Base-by-base conservation (phyloP, 768 basidiomycete species). In the Flagelloscypha sp. region DNA sequence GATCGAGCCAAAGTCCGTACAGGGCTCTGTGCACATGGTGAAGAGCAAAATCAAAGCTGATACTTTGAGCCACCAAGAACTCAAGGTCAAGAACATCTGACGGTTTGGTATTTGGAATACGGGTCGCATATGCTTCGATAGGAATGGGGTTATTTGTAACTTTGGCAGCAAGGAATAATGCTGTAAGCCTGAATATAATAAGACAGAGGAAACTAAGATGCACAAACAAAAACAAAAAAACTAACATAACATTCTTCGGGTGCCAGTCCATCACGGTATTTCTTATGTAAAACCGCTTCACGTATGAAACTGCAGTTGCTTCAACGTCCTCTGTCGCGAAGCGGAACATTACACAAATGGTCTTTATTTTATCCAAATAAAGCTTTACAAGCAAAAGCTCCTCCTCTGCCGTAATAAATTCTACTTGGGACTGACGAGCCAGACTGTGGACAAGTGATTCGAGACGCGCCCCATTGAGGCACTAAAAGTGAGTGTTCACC, bases 231-330 rank as follows among this genome's bases (percentile, higher is more conserved):
- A 16, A 21, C 22, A 34, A 23, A 24, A n/a, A 9, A 7, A 58
- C 81, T 32, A 50, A 95, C 95, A 99, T 99, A 50, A 99, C 88
- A 51, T 88, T 92, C 61, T 93, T 94, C 0, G 95, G 95, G 62
- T 98, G 95, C 82, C 89, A 97, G 54, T 98, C 95, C 92, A 98
- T 97, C 35, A 92, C 89, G 2, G 93, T 98, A 52, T 98, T 98
- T 61, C 84, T 84, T 37, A 98, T 71, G 54, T 98, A 99, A 59
- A 99, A 99, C 4, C 95, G 73, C 56, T 98, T 98, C 47, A 99
- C 65, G 58, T 95, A 99, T 37, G 74, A 79, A 38, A 86, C 72
- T 0, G 92, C 90, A 3, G 94, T 97, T 0, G 89, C 86, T 56
- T 93, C 87, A 6, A 98, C 89, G 50, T 89, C 81, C 48, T 94